Conservation (phyloP, 352 stramenopile genomes). For the Plasmopara halstedii region DNA sequence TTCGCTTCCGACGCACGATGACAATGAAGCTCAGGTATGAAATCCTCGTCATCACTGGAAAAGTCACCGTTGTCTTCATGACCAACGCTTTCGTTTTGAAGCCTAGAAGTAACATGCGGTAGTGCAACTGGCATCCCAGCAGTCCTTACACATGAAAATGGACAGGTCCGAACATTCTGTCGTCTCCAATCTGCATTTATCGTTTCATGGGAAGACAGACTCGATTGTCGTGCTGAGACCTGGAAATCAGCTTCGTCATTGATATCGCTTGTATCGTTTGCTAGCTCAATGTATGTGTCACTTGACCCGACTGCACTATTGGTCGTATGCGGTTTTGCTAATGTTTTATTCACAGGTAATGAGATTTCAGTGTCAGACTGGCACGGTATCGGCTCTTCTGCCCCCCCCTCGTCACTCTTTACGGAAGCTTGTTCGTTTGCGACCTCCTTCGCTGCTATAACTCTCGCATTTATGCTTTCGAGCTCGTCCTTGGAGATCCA, state of each 20-base stretch:
- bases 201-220: constrained; percentile 14
- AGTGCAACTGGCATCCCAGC: constrained; percentile 19
- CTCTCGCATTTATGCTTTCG: constrained; percentile 5
- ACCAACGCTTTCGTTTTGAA: constrained; percentile 14
- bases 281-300: neutral
- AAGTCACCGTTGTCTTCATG: constrained; percentile 43
- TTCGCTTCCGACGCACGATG: constrained; percentile 10
- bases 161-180: constrained; percentile 37
- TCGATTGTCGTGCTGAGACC: constrained; percentile 3
- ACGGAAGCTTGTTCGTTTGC: too few relatives aligned
- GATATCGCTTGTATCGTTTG: constrained; percentile 1
- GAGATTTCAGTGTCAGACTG: constrained; percentile 12
- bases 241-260: constrained; percentile 10
- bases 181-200: constrained; percentile 17
- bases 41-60: constrained; percentile 54
- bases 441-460: constrained; percentile 4
- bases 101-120: constrained; percentile 25
- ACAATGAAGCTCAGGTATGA: constrained; percentile 21
- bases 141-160: constrained; percentile 22
- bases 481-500: constrained; percentile 19
- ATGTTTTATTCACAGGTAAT: neutral
- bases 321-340: constrained; percentile 12
- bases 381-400: constrained; percentile 10
- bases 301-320: constrained; percentile 1
- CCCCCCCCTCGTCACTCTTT: constrained; percentile 1